Evolutionary conservation across 78 protist species (phyloP).

Genomic region (Emiliania huxleyi): DNA sequence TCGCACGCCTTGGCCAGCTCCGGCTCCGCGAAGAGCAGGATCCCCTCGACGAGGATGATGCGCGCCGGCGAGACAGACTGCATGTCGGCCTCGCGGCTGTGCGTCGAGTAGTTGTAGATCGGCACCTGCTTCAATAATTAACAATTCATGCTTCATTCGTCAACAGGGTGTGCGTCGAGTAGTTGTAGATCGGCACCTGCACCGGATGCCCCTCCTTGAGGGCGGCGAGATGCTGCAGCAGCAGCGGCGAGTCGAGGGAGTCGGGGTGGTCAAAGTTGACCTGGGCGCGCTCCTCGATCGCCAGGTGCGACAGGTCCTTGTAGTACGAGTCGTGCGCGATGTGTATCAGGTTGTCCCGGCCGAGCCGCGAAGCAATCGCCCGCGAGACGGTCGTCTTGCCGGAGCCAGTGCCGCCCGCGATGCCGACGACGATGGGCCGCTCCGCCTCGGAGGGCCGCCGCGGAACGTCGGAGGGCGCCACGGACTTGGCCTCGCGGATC

Average conservation of each 20-base stretch:
- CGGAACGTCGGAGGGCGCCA: too few relatives aligned
- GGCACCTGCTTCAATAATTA: too few relatives aligned
- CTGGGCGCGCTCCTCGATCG: neutral
- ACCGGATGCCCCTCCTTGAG: neutral
- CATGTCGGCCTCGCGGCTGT: too few relatives aligned
- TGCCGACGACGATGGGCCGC: neutral
- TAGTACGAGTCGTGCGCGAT: constrained; percentile 7
- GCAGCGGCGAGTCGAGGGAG: neutral
- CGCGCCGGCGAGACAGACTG: neutral
- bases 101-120: too few relatives aligned
- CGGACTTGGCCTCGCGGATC: too few relatives aligned
- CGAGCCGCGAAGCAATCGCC: neutral
- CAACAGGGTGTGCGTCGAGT: neutral
- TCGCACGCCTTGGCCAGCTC: constrained; percentile 9
- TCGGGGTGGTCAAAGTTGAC: neutral
- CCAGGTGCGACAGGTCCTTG: neutral
- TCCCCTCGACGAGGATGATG: constrained; percentile 47
- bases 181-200: neutral
- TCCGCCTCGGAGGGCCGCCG: too few relatives aligned
- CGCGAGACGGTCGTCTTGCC: neutral
- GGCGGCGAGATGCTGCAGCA: neutral
- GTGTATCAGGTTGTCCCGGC: neutral
- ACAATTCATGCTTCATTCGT: too few relatives aligned
- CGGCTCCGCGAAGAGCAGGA: neutral
- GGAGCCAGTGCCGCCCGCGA: constrained; percentile 1